Percentiles rank a stretch among this genome's conserved stretches.
Conservation (phyloP, 805 yeast species). For the Candida sonorensis region DNA sequence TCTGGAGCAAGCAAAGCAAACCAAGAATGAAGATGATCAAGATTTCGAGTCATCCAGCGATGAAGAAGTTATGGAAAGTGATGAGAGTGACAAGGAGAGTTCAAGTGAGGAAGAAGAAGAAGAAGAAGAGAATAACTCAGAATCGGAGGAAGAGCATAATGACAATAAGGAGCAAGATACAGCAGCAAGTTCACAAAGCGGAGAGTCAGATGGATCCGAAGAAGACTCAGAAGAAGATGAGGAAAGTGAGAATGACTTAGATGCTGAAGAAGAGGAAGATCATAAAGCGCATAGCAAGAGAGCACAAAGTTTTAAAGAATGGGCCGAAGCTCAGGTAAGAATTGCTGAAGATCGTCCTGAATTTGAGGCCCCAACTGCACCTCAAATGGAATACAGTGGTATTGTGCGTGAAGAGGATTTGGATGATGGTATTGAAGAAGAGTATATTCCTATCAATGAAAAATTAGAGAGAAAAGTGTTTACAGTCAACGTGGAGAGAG, state of each 20-base stretch:
- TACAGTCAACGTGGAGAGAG: conserved; percentile 61
- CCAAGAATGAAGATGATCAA: conserved; percentile 48
- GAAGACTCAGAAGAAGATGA: conserved; percentile 28
- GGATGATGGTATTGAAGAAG: conserved; percentile 60
- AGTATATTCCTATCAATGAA: conserved; percentile 51
- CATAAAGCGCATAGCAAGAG: conserved; percentile 34
- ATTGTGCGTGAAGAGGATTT: conserved; percentile 63
- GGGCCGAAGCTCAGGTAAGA: conserved; percentile 78
- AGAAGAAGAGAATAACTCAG: conserved; percentile 22
- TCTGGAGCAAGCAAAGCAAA: conserved; percentile 34
- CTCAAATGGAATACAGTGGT: conserved; percentile 46
- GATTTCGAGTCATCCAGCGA: conserved; percentile 43
- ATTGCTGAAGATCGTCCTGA: conserved; percentile 55
- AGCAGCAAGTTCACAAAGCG: no score
- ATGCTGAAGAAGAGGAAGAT: conserved; percentile 28
- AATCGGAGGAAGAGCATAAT: conserved; percentile 19
- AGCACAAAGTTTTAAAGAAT: conserved; percentile 69
- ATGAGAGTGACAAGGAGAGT: conserved; percentile 25
- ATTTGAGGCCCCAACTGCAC: conserved; percentile 41
- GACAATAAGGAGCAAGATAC: no score
- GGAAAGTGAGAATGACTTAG: conserved; percentile 22
- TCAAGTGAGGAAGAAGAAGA: conserved; percentile 28
- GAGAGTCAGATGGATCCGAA: no score
- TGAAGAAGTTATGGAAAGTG: conserved; percentile 23
- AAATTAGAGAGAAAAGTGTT: conserved; percentile 50